Conservation (phyloP, 2,329 filamentous ascomycete genomes). For the Boeremia exigua region DNA sequence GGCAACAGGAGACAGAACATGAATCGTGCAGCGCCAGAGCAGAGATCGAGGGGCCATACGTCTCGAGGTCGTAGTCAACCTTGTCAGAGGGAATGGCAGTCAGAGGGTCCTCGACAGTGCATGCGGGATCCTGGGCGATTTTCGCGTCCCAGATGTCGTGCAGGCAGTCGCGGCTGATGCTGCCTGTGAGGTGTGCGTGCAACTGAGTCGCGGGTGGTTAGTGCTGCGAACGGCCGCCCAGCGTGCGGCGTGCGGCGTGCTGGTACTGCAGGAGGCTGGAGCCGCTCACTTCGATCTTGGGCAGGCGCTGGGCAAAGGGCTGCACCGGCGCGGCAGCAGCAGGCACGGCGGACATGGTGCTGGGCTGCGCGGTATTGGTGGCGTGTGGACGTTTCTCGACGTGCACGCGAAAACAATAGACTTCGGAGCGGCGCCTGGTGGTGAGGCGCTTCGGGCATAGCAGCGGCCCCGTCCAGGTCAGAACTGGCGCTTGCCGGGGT, state of each 20-base stretch:
- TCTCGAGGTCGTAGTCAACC: conserved; percentile 72
- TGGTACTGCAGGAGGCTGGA: conserved; percentile 29
- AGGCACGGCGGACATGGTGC: conserved; percentile 19
- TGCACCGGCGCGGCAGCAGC: conserved; percentile 17
- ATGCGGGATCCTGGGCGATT: conserved; percentile 56
- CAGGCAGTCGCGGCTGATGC: conserved; percentile 73
- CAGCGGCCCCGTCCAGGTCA: conserved; percentile 13
- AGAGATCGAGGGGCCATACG: conserved; percentile 54
- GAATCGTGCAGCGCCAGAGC: conserved; percentile 8
- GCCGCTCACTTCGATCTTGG: conserved; percentile 52
- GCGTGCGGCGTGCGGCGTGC: background rate
- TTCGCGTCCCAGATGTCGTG: conserved; percentile 75
- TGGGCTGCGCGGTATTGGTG: conserved; percentile 21
- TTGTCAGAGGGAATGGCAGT: conserved; percentile 73
- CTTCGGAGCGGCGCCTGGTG: conserved; percentile 20
- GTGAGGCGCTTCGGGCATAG: conserved; percentile 26
- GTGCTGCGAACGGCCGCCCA: conserved; percentile 36
- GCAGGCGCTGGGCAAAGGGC: conserved; percentile 44
- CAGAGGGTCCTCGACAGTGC: conserved; percentile 70
- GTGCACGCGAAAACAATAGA: conserved; percentile 22
- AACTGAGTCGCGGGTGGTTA: conserved; percentile 59
- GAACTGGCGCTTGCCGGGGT: conserved; percentile 9
- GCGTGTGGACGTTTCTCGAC: conserved; percentile 28
- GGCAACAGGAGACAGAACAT: conserved; percentile 13
- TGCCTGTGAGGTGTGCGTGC: conserved; percentile 81